phyloP scores from a whole-genome alignment of 345 rosid species.

The Acer campestre region DNA sequence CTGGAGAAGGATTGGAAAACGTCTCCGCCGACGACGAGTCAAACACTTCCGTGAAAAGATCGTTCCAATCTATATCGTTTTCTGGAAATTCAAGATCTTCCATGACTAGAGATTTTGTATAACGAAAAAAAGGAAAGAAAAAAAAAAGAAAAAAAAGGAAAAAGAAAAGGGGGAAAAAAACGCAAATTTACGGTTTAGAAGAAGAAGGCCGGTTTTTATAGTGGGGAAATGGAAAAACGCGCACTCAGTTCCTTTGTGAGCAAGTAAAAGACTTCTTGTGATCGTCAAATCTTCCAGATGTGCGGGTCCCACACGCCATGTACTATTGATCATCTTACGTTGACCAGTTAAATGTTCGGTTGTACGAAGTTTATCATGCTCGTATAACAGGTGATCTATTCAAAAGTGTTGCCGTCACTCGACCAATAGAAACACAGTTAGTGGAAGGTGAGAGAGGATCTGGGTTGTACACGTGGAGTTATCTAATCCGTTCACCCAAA shows the following conservation, averaged over 20 bases:
- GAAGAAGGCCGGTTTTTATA: neutral
- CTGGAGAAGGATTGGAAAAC: constrained; percentile 31
- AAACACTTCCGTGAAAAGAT: constrained; percentile 21
- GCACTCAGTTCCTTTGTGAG: neutral
- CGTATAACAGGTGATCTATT: neutral
- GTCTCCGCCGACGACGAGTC: neutral
- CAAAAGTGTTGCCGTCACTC: constrained; percentile 26
- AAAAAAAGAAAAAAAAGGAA: neutral
- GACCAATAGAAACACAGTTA: constrained; percentile 27
- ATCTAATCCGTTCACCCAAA: neutral
- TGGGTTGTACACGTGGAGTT: constrained; percentile 4
- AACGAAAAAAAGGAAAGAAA: neutral
- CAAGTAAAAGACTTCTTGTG: neutral
- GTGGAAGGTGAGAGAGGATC: neutral
- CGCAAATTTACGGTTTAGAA: no score
- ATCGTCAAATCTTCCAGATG: neutral
- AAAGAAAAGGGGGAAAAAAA: neutral
- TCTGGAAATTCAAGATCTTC: constrained; percentile 21
- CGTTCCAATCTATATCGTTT: constrained; percentile 35
- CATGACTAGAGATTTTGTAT: neutral
- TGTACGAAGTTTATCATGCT: neutral
- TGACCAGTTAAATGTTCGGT: neutral
- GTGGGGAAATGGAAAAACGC: neutral
- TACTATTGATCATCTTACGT: neutral
- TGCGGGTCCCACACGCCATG: neutral